Conservation (phyloP, 208 protist genomes). For the Trypanosoma platydactyli region DNA sequence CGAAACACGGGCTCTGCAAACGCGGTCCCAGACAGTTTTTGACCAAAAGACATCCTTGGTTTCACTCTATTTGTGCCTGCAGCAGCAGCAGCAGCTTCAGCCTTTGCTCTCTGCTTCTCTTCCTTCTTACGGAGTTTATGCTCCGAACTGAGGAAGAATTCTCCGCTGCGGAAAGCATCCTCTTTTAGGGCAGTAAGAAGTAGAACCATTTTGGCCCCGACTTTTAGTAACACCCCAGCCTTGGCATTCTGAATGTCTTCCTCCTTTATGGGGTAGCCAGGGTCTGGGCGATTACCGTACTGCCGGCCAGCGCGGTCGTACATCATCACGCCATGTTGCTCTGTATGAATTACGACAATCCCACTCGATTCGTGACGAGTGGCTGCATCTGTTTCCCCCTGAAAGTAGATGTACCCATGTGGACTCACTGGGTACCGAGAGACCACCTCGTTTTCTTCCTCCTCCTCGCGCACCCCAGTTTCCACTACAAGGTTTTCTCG, state of each 20-base stretch:
- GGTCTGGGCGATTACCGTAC: constrained; percentile 81
- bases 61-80: constrained; percentile 34
- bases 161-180: constrained; percentile 82
- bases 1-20: constrained; percentile 69
- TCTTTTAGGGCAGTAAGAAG: constrained; percentile 82
- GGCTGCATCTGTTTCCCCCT: constrained; percentile 81
- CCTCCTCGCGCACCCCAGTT: neutral
- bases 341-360: constrained; percentile 82
- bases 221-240: constrained; percentile 60
- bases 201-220: constrained; percentile 71
- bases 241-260: constrained; percentile 64
- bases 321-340: constrained; percentile 77
- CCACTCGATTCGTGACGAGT: constrained; percentile 81
- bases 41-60: constrained; percentile 79
- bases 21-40: constrained; percentile 32
- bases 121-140: constrained; percentile 79
- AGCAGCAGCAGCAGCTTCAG: constrained; percentile 51
- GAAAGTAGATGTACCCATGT: constrained; percentile 84
- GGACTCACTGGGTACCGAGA: constrained; percentile 75
- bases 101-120: constrained; percentile 75
- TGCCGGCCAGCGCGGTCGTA: constrained; percentile 84
- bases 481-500: neutral
- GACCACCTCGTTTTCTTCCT: constrained; percentile 40
- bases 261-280: constrained; percentile 77
- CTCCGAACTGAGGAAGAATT: constrained; percentile 89